phyloP scores from a whole-genome alignment of 495 filamentous ascomycete genomes.

The Hypoxylon rickii region DNA sequence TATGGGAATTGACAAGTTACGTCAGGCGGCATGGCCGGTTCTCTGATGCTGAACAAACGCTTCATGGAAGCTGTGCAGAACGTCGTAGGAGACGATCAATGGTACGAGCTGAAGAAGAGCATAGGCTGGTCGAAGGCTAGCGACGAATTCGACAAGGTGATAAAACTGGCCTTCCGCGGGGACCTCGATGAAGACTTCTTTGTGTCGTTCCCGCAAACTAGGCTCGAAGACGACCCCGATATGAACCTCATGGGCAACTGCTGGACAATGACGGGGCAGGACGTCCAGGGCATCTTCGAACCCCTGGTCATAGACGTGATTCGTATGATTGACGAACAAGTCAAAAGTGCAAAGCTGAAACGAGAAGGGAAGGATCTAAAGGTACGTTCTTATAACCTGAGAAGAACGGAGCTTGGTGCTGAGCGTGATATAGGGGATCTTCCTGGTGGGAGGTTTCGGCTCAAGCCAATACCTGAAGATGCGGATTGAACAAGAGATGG shows the following conservation, averaged over 20 bases:
- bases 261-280: conserved; percentile 36
- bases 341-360: neutral
- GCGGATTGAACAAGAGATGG: conserved; percentile 36
- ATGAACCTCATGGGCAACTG: conserved; percentile 27
- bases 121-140: conserved; percentile 15
- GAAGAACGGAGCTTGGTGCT: neutral
- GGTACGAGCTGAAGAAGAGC: conserved; percentile 21
- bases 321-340: neutral
- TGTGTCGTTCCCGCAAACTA: conserved; percentile 39
- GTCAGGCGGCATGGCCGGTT: conserved; percentile 37
- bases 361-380: neutral
- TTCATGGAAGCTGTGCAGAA: conserved; percentile 35
- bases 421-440: neutral
- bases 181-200: conserved; percentile 29
- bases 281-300: conserved; percentile 2
- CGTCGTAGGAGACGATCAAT: conserved; percentile 35
- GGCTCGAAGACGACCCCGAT: conserved; percentile 30
- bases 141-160: conserved; percentile 34
- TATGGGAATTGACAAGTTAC: conserved; percentile 1
- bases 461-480: neutral
- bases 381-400: neutral
- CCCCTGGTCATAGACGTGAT: neutral
- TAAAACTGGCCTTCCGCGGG: conserved; percentile 35
- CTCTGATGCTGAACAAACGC: conserved; percentile 35
- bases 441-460: conserved; percentile 50